These are phyloP conservation scores for Rhodotorula taiwanensis DNA, from an alignment of 768 basidiomycete species.

Conservation along the genomic window DNA sequence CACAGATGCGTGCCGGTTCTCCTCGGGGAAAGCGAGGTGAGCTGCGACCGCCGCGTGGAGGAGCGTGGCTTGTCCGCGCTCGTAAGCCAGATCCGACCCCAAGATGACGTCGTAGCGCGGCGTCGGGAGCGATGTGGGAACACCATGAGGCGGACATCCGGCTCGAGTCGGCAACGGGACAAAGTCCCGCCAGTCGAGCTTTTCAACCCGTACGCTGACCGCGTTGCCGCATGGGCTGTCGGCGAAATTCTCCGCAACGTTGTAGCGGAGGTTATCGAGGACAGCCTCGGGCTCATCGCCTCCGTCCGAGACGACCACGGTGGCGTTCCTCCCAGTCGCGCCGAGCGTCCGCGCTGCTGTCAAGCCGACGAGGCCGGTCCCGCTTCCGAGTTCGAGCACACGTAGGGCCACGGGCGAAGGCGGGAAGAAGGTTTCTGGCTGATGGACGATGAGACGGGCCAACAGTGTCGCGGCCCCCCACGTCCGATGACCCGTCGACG, in stretches of 20 bases:
- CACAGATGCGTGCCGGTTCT: too few relatives aligned
- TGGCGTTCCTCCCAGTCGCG: conserved; percentile 17
- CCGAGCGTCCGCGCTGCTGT: conserved; percentile 53
- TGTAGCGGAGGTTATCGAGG: conserved; percentile 58
- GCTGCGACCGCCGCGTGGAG: conserved; percentile 58
- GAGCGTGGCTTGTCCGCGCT: conserved; percentile 62
- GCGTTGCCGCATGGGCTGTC: conserved; percentile 15
- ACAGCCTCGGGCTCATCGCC: conserved; percentile 56
- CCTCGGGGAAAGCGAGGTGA: conserved; percentile 48
- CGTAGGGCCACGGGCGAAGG: conserved; percentile 41
- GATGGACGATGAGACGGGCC: conserved; percentile 52
- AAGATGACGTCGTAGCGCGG: conserved; percentile 62
- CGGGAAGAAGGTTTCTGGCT: conserved; percentile 14
- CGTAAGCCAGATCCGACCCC: conserved; percentile 73
- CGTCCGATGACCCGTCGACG: conserved; percentile 68
- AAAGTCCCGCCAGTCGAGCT: conserved; percentile 59
- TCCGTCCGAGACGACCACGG: conserved; percentile 61
- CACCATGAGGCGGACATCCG: neutral
- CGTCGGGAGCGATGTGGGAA: conserved; percentile 40
- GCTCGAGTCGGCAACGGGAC: neutral
- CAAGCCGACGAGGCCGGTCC: conserved; percentile 76
- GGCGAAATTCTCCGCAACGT: conserved; percentile 55
- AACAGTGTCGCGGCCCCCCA: conserved; percentile 75
- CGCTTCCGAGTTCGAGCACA: conserved; percentile 75
- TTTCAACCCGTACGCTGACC: conserved; percentile 48